Evolutionary conservation across 768 basidiomycete species (phyloP), one percentile per base, ranked within the genome.

Genomic region (Exidia glandulosa): DNA sequence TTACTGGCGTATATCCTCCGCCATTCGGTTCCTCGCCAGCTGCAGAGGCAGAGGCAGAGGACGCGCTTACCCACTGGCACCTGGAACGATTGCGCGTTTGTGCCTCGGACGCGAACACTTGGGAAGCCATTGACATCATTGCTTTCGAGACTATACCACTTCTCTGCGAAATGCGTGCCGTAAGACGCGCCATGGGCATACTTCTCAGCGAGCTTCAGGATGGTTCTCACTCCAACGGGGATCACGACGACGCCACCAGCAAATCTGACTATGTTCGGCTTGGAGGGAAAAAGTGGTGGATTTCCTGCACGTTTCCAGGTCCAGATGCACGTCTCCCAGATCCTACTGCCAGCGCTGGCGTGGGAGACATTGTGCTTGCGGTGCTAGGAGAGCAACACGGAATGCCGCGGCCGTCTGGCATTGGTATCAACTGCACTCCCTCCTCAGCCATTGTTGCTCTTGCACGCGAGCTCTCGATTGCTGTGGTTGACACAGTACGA

Each of bases 241-340:
- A 10, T 45, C 41, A n/a, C n/a, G n/a, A n/a, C n/a, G n/a, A n/a
- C n/a, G n/a, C n/a, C n/a, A n/a, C n/a, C n/a, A n/a, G n/a, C n/a
- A n/a, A n/a, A n/a, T n/a, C n/a, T n/a, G n/a, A n/a, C n/a, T n/a
- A n/a, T n/a, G n/a, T n/a, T n/a, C n/a, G n/a, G n/a, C n/a, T n/a
- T n/a, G n/a, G n/a, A n/a, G n/a, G n/a, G 64, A 89, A 89, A 68
- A 79, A 79, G 33, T 91, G 87, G 85, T 91, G 87, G 87, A 81
- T 90, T 60, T 81, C 77, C 55, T 82, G 78, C 32, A 81, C 88
- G 6, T 85, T 81, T 64, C 84, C 85, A 0, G 68, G 61, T n/a
- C 63, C 64, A 29, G 32, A 55, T 16, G 64, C 61, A 7, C 29
- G 32, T 16, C 57, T 47, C 45, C 57, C 58, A 23, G 19, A 58